A percentile compares a stretch with the other conserved stretches of the same genome.
Conservation (phyloP, 805 yeast genomes). For the Candida railenensis region DNA sequence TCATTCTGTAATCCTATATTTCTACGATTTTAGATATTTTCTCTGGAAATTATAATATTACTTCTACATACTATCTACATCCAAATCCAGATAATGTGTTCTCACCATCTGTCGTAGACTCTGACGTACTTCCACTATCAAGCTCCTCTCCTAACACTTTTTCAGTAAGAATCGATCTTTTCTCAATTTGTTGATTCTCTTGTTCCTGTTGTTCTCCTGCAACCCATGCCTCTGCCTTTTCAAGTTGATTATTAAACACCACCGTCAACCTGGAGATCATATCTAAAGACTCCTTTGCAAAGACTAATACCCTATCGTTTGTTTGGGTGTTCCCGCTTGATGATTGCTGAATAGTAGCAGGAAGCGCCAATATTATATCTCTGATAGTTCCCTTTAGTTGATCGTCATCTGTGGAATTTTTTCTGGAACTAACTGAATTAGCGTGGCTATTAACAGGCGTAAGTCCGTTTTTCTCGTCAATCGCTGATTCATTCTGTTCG, state of each 20-base stretch:
- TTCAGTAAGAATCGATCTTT: not conserved
- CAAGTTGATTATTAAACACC: constrained; percentile 82
- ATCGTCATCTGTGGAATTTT: constrained; percentile 8
- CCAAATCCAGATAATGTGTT: not conserved
- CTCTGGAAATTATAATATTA: not conserved
- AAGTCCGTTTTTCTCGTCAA: constrained; percentile 47
- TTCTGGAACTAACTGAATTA: not conserved
- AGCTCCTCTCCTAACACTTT: not conserved
- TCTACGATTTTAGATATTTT: too few relatives aligned
- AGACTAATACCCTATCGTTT: constrained; percentile 68
- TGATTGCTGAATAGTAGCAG: constrained; percentile 34
- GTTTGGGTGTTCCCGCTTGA: constrained; percentile 21
- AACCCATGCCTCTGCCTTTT: constrained; percentile 85
- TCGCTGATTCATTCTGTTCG: constrained; percentile 52
- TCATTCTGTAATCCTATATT: too few relatives aligned
- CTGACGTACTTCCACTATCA: constrained; percentile 1
- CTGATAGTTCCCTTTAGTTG: constrained; percentile 69
- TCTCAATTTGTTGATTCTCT: not conserved
- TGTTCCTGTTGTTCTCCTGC: constrained; percentile 33
- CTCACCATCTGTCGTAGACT: constrained; percentile 1
- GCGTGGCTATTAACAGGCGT: constrained; percentile 31
- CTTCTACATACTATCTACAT: not conserved
- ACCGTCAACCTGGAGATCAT: constrained; percentile 81
- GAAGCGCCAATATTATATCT: constrained; percentile 72
- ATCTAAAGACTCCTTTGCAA: constrained; percentile 87